Evolutionary conservation across 345 rosid species (phyloP).

Genomic region (Microcos paniculata): DNA sequence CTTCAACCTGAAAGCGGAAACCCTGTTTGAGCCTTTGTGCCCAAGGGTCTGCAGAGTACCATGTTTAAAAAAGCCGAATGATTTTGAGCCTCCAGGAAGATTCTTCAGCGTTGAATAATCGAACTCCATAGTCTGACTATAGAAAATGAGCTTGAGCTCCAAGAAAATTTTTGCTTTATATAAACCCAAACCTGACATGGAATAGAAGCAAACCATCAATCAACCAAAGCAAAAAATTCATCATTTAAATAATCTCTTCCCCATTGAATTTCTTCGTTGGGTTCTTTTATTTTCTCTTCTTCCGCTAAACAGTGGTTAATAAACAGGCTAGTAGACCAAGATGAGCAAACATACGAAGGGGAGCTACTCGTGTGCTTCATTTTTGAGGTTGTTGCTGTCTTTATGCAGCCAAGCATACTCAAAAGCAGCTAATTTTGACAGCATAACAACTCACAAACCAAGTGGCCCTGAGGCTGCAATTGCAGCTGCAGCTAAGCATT

Average conservation of each 20-base stretch:
- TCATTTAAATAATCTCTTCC: not conserved
- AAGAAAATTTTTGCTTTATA: not conserved
- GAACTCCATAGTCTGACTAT: not conserved
- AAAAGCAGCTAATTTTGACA: not conserved
- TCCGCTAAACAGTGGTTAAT: not conserved
- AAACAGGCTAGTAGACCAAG: not conserved
- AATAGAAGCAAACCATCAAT: not conserved
- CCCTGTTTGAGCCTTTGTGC: too few relatives aligned
- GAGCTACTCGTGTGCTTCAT: not conserved
- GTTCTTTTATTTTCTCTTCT: not conserved
- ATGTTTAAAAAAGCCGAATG: not conserved
- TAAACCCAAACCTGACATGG: not conserved
- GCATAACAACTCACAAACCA: not conserved
- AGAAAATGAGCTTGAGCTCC: not conserved
- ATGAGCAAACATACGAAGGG: slow-evolving; percentile 13
- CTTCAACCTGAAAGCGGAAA: not conserved
- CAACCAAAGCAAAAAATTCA: not conserved
- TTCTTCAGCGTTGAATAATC: not conserved
- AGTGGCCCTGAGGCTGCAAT: slow-evolving; percentile 25
- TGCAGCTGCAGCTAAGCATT: slow-evolving; percentile 46
- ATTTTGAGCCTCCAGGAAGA: not conserved
- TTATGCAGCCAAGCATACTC: not conserved
- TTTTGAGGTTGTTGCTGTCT: slow-evolving; percentile 2
- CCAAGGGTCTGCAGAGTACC: not conserved
- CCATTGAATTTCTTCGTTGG: not conserved